phyloP scores from a whole-genome alignment of 495 filamentous ascomycete species.

The Saxophila tyrrhenica region DNA sequence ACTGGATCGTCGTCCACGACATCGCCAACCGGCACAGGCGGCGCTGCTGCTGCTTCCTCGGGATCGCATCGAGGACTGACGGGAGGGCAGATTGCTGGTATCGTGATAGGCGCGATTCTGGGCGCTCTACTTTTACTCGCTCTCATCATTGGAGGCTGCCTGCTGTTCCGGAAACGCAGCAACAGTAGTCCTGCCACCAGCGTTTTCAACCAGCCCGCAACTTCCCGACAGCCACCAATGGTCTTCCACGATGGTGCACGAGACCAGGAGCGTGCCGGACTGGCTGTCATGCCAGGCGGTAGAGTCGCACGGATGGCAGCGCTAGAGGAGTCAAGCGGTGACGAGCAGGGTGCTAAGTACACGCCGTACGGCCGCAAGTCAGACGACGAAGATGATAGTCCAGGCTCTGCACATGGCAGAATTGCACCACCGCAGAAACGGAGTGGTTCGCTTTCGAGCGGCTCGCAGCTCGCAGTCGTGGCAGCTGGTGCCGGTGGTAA shows the following conservation, averaged over 20 bases:
- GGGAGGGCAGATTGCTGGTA: constrained; percentile 78
- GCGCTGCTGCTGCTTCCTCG: constrained; percentile 17
- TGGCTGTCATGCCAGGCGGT: constrained; percentile 68
- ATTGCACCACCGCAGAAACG: constrained; percentile 55
- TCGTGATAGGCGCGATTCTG: constrained; percentile 70
- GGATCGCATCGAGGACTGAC: constrained; percentile 44
- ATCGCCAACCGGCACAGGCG: constrained; percentile 34
- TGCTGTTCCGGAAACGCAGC: constrained; percentile 43
- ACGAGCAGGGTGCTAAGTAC: constrained; percentile 9
- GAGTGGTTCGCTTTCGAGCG: constrained; percentile 82
- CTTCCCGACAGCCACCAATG: constrained; percentile 42
- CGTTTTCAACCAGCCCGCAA: constrained; percentile 78
- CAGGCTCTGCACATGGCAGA: constrained; percentile 46
- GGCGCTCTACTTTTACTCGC: constrained; percentile 56
- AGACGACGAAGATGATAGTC: constrained; percentile 69
- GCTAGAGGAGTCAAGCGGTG: constrained; percentile 46
- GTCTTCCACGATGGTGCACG: constrained; percentile 22
- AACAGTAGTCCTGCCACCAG: constrained; percentile 47
- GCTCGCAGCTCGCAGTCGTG: constrained; percentile 54
- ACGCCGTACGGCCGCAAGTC: constrained; percentile 42
- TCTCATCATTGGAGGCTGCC: constrained; percentile 47
- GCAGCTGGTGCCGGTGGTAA: constrained; percentile 35
- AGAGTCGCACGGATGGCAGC: constrained; percentile 95
- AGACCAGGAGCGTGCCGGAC: constrained; percentile 21
- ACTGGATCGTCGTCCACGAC: constrained; percentile 34